Evolutionary conservation across 78 protist genomes (phyloP), one percentile per base, ranked within the genome.

Genomic region (Mantamonas sphyraenae): DNA sequence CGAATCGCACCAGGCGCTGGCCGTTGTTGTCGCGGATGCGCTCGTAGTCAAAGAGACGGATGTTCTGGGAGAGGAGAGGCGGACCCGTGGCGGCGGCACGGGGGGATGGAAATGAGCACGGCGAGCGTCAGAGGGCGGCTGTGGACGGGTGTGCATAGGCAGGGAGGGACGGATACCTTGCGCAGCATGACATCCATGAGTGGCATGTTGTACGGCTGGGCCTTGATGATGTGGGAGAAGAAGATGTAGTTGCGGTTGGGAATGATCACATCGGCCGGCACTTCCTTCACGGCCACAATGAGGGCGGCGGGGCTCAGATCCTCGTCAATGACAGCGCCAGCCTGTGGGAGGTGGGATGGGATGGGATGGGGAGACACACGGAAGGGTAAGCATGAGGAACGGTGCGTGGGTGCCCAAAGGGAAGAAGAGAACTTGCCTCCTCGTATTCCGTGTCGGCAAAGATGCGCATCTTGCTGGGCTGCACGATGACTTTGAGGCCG

Each of bases 1-100:
- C 97, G 31, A 89, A 88, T 20, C 77, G 39, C 42, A 93, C 88
- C 20, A 90, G 71, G n/a, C 97, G 76, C 51, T 74, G 71, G 31
- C 77, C 84, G 7, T 70, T 34, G 31, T 24, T 69, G 33, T 79
- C 83, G 22, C 73, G 68, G 38, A 93, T 85, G 37, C 73, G 20
- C 79, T 93, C 97, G 64, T 90, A 93, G 83, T 93, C 97, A 57
- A 93, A 60, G 39, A 93, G 76, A 8, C 93, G 86, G 57, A 87
- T 79, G 45, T 78, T 75, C 87, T 59, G 16, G 28, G n/a, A 24
- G 14, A 7, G 24, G 47, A 7, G 47, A 42, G 24, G 47, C 47
- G 47, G 7, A 10, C 24, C 24, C 24, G 47, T 10, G 47, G 24
- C 47, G 47, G 47, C 47, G 47, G 47, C 24, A 10, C 24, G 24